phyloP scores from a whole-genome alignment of 2,329 filamentous ascomycete genomes.

The Fusarium chlamydosporum region DNA sequence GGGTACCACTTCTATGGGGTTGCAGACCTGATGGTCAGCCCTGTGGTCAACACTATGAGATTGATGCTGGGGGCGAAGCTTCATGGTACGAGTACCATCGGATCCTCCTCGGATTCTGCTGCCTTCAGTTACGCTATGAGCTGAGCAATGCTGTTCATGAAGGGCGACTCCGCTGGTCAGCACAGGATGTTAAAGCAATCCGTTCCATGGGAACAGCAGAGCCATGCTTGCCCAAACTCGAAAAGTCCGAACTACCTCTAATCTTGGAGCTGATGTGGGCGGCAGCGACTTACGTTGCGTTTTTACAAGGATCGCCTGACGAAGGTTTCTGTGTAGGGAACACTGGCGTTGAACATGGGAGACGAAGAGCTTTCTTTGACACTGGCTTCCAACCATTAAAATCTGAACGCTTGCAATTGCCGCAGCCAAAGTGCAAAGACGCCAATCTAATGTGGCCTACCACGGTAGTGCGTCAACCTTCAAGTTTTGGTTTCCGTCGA shows the following conservation, averaged over 20 bases:
- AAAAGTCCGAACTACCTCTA: slow-evolving; percentile 14
- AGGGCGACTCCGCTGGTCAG: slow-evolving; percentile 24
- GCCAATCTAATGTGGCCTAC: background rate
- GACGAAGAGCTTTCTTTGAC: slow-evolving; percentile 18
- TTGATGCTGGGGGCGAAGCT: slow-evolving; percentile 16
- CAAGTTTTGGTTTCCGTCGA: background rate
- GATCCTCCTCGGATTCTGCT: slow-evolving; percentile 24
- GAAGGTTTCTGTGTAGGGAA: slow-evolving; percentile 22
- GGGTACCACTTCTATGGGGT: slow-evolving; percentile 11
- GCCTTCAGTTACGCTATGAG: slow-evolving; percentile 33
- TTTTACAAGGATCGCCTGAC: slow-evolving; percentile 3
- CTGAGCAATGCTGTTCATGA: slow-evolving; percentile 32
- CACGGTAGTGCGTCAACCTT: slow-evolving; percentile 1
- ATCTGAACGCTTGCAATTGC: background rate
- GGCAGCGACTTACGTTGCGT: slow-evolving; percentile 20
- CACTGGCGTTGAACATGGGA: background rate
- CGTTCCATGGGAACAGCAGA: slow-evolving; percentile 25
- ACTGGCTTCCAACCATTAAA: slow-evolving; percentile 22
- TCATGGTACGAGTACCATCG: slow-evolving; percentile 40
- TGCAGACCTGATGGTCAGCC: slow-evolving; percentile 5
- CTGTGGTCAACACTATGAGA: slow-evolving; percentile 22
- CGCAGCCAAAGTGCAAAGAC: background rate
- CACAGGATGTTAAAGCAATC: slow-evolving; percentile 6
- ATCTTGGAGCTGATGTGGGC: slow-evolving; percentile 24
- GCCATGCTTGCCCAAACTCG: background rate